Base-by-base conservation (phyloP, 305 asterid species). In the Coffea humblotiana region DNA sequence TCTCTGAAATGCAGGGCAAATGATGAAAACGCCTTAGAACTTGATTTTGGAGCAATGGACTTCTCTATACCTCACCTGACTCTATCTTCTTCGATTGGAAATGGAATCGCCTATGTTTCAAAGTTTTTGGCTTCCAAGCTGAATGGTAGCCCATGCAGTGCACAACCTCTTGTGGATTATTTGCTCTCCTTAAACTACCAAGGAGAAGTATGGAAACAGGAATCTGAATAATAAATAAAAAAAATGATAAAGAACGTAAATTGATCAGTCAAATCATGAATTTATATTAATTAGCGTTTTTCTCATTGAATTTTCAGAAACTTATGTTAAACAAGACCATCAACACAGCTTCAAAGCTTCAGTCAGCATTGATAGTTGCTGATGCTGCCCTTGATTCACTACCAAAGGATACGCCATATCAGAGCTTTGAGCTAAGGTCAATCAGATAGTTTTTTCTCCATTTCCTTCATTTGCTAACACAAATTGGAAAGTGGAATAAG, bases 21-120 rank as follows among this genome's bases (percentile, higher is more conserved):
- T 47, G 99, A 95, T 77, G 97, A 89, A 83, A 90, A 90, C 77
- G 94, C 97, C 40, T 78, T 95, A 83, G 98, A 95, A 83, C 82
- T 93, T 74, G 97, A 95, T 85, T 95, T 95, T 84, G 98, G 93
- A 85, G 97, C 97, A 8, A 85, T 90, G 85, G 97, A 95, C 84
- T 87, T 82, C 86, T 80, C 92, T 25, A 72, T 74, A 71, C 98
- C 99, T 84, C 94, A 80, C 56, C 82, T 92, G 75, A 83, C 94
- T 14, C 79, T 93, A 37, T 84, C 99, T 74, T 92, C 95, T 73
- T 93, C 98, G 3, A 88, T 95, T 77, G 98, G 99, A 65, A 92
- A 95, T 79, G 99, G 99, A 49, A 81, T 82, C 67, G 77, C 75
- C 81, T 92, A 91, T 87, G 83, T 90, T 70, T 87, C 94, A 49